A percentile compares a stretch with the other conserved stretches of the same genome.
Evolutionary conservation across 345 rosid species (phyloP).

Genomic region (Trapa bicornis): DNA sequence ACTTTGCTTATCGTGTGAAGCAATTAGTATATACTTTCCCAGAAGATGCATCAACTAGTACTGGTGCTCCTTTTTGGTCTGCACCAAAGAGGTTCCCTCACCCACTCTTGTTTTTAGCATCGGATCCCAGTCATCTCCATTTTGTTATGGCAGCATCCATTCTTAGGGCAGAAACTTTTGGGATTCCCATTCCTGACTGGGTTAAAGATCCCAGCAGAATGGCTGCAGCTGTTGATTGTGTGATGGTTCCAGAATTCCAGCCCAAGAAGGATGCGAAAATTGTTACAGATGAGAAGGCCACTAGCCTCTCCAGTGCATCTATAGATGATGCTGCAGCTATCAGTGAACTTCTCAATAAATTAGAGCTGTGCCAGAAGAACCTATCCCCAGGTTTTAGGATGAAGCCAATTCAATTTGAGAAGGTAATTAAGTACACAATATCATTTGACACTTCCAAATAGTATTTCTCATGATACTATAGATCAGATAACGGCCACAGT

Average conservation of each 20-base stretch:
- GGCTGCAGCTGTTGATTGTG: slow-evolving; percentile 65
- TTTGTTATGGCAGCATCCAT: slow-evolving; percentile 70
- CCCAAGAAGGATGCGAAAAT: slow-evolving; percentile 73
- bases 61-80: slow-evolving; percentile 96
- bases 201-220: slow-evolving; percentile 41
- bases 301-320: slow-evolving; percentile 60
- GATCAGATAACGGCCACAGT: neutral
- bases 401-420: slow-evolving; percentile 94
- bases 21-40: slow-evolving; percentile 83
- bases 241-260: slow-evolving; percentile 77
- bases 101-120: slow-evolving; percentile 59
- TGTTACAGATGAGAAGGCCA: slow-evolving; percentile 89
- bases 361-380: slow-evolving; percentile 54
- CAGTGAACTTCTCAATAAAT: slow-evolving; percentile 42
- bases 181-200: slow-evolving; percentile 79
- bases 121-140: slow-evolving; percentile 56
- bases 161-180: slow-evolving; percentile 85
- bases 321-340: slow-evolving; percentile 74
- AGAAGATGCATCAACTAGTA: slow-evolving; percentile 84
- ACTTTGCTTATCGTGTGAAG: slow-evolving; percentile 73
- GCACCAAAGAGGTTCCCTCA: slow-evolving; percentile 95
- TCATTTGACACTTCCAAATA: neutral
- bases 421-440: slow-evolving; percentile 36
- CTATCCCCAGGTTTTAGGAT: slow-evolving; percentile 54
- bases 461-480: neutral